Percentiles rank a stretch among this genome's conserved stretches.
phyloP scores from a whole-genome alignment of 805 yeast genomes.

The Metschnikowia arizonensis region DNA sequence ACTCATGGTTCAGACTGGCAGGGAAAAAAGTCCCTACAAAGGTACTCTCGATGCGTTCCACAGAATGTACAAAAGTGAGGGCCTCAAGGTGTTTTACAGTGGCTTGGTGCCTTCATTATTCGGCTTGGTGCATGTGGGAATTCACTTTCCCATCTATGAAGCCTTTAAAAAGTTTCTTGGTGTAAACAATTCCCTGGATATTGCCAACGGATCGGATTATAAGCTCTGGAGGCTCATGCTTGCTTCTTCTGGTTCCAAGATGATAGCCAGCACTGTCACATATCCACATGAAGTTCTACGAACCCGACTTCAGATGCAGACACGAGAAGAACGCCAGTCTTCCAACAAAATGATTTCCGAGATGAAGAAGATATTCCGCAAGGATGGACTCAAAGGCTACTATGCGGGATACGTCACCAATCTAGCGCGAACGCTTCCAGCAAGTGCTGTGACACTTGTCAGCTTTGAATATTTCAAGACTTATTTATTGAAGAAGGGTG shows the following conservation, averaged over 20 bases:
- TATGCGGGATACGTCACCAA: slow-evolving; percentile 88
- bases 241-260: slow-evolving; percentile 79
- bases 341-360: slow-evolving; percentile 26
- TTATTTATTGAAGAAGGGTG: slow-evolving; percentile 40
- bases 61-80: slow-evolving; percentile 77
- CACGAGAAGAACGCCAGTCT: slow-evolving; percentile 23
- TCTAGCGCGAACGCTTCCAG: slow-evolving; percentile 86
- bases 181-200: slow-evolving; percentile 12
- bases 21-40: slow-evolving; percentile 45
- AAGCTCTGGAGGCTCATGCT: slow-evolving; percentile 31
- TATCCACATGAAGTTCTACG: slow-evolving; percentile 95
- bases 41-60: slow-evolving; percentile 82
- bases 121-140: slow-evolving; percentile 90
- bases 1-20: slow-evolving; percentile 76
- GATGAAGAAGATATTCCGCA: slow-evolving; percentile 42
- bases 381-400: slow-evolving; percentile 78
- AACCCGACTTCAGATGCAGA: slow-evolving; percentile 78
- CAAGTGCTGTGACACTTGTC: slow-evolving; percentile 90
- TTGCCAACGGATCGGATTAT: slow-evolving; percentile 9
- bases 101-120: slow-evolving; percentile 88
- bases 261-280: slow-evolving; percentile 82
- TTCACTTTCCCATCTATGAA: slow-evolving; percentile 94
- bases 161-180: slow-evolving; percentile 49
- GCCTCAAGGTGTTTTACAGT: slow-evolving; percentile 74
- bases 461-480: slow-evolving; percentile 80